Base-by-base conservation (phyloP, 139 green algal genomes). In the Picocystis salinarum region DNA sequence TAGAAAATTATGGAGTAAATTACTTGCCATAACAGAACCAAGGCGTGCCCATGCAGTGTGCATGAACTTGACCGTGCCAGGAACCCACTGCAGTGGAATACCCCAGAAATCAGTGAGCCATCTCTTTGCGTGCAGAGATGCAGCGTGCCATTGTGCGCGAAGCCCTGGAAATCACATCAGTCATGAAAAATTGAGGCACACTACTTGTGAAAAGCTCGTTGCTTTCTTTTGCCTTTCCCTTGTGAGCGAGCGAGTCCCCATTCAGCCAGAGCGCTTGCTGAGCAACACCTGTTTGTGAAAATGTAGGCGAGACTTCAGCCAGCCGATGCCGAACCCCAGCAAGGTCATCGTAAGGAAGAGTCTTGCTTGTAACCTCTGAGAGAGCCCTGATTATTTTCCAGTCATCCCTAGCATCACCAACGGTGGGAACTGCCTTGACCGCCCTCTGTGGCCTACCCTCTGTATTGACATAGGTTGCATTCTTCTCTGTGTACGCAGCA, bases 161-260 rank as follows among this genome's bases (percentile, higher is more conserved):
- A 11, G 78, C 73, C 13, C 89, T 61, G 28, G 56, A 78, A 53
- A 99, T 87, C 41, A 67, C 71, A 53, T 99, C 88, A 0, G 89
- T 98, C 83, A 87, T 82, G 71, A 86, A 99, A 47, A 93, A 97
- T 66, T 97, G 82, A 13, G 61, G 23, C 4, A 96, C 71, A 33
- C 54, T 50, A 18, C 50, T 77, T 42, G 36, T 34, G 40, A 96
- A 69, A 5, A 71, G 58, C 12, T 34, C 33, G n/a, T 23, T 28
- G 7, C 22, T 24, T 33, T 42, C 52, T 39, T 53, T 47, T n/a
- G 23, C 53, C 7, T 17, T 29, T 1, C n/a, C 53, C 50, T 30
- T 61, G 30, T 22, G 13, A 30, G 1, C 26, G 23, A 44, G 12
- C 17, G 75, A 76, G 53, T 91, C 71, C 24, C 78, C 83, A 31